Percentiles rank a stretch among this genome's conserved stretches.
Conservation (phyloP, 2,329 filamentous ascomycete species). For the Akanthomyces dipterigenus region DNA sequence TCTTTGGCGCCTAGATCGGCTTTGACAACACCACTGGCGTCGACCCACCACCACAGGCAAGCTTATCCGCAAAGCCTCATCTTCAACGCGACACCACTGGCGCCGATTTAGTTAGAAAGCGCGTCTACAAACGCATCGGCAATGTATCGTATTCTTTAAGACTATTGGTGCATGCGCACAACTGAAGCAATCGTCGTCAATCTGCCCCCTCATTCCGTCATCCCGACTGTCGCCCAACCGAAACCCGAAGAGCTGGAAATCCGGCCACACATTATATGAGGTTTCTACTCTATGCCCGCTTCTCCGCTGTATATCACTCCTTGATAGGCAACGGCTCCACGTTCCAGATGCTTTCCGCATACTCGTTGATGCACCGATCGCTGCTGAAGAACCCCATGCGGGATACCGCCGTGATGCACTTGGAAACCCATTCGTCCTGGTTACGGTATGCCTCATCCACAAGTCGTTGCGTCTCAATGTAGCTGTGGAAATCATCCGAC, state of each 20-base stretch:
- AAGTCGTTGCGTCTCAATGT: conserved; percentile 81
- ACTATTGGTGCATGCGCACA: not conserved
- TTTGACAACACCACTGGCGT: not conserved
- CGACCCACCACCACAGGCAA: not conserved
- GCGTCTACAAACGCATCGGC: not conserved
- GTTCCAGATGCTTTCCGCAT: conserved; percentile 97
- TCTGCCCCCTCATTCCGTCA: not conserved
- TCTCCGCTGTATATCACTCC: conserved; percentile 19
- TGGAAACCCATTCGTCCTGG: conserved; percentile 86
- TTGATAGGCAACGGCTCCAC: conserved; percentile 66
- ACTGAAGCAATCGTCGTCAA: not conserved
- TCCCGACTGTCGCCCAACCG: not conserved
- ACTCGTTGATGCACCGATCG: conserved; percentile 93
- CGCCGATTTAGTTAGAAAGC: not conserved
- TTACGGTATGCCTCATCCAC: conserved; percentile 91
- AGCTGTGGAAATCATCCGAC: conserved; percentile 94
- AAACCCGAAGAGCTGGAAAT: not conserved
- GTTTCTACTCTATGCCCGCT: too few species aligned
- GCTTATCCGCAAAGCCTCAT: not conserved
- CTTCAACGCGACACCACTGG: not conserved
- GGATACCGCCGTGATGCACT: conserved; percentile 80
- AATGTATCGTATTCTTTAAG: not conserved
- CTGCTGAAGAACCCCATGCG: conserved; percentile 97
- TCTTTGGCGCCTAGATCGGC: not conserved
- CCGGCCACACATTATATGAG: too few species aligned